phyloP scores from a whole-genome alignment of 2,329 filamentous ascomycete genomes.

The Fusarium clavum region DNA sequence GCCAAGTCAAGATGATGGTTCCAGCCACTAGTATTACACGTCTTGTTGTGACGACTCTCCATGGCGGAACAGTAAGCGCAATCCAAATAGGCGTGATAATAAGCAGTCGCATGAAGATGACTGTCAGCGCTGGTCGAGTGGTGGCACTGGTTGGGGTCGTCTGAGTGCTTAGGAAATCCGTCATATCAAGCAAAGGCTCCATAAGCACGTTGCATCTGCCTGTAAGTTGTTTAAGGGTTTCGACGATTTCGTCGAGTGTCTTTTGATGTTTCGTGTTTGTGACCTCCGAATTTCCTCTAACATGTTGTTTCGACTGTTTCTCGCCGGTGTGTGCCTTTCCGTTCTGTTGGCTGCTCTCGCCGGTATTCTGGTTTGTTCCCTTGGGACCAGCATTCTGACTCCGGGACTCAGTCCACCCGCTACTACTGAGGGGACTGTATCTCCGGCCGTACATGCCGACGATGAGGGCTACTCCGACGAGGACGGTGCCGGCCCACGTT shows the following conservation, averaged over 20 bases:
- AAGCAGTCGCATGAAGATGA: constrained; percentile 88
- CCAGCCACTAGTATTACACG: constrained; percentile 87
- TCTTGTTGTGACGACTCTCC: constrained; percentile 86
- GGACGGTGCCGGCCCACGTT: constrained; percentile 82
- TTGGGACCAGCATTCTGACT: constrained; percentile 45
- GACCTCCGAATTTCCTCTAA: constrained; percentile 64
- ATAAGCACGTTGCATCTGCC: constrained; percentile 91
- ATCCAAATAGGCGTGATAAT: constrained; percentile 92
- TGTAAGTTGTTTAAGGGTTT: constrained; percentile 90
- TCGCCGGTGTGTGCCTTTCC: constrained; percentile 43
- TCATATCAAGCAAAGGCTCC: constrained; percentile 88
- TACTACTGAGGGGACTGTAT: constrained; percentile 91
- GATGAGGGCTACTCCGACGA: constrained; percentile 83
- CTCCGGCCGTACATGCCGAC: constrained; percentile 91
- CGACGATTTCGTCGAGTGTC: constrained; percentile 96
- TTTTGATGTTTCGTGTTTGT: constrained; percentile 84
- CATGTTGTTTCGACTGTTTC: constrained; percentile 53
- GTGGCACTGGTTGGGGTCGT: constrained; percentile 91
- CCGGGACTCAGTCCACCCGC: constrained; percentile 72
- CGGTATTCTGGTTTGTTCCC: constrained; percentile 24
- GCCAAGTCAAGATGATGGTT: constrained; percentile 89
- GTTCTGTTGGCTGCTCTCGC: constrained; percentile 43
- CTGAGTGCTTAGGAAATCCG: constrained; percentile 93
- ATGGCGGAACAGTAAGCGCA: constrained; percentile 80
- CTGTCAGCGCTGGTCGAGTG: constrained; percentile 87